Base-by-base conservation (phyloP, 2,329 filamentous ascomycete genomes). In the Purpureocillium takamizusanense region DNA sequence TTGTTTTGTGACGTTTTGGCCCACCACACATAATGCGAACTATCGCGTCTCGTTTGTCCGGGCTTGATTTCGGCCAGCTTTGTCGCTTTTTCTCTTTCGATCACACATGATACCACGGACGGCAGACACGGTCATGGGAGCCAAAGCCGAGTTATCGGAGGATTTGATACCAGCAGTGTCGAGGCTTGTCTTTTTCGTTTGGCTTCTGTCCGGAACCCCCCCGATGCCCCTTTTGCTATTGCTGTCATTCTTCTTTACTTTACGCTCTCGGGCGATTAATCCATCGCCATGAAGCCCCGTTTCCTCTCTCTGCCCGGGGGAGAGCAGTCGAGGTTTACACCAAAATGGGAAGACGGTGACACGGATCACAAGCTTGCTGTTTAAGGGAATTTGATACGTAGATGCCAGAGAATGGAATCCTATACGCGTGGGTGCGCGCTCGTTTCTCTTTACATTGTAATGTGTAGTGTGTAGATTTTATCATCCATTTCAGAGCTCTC, bases 81-180 rank as follows among this genome's bases (percentile, higher is more conserved):
- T 37, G 36, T 10, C 29, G 38, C 14, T 28, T 21, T 23, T 27
- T 30, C 34, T 31, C 31, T 35, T 37, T 40, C 17, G 38, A 33
- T 33, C 34, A 28, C 42, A 45, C 42, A 52, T 54, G 51, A 53
- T 54, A 53, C 49, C 50, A 53, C 46, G 39, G 42, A 50, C 39
- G 39, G 45, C 30, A 41, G 35, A 35, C 35, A 39, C 33, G 36
- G 31, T 41, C 35, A 42, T 38, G 36, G 16, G 30, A 43, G 28
- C 40, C 45, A 28, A 36, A 42, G 32, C 28, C 33, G 32, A 31
- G 34, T 29, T 37, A 31, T 33, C 21, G 18, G 21, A 25, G 21
- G 21, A 25, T 25, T 25, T 25, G 21, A 25, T 25, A 25, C 21
- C 21, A 25, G 10, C 10, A 25, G 21, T 25, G 21, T 10, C 21